Base-by-base conservation (phyloP, 2,329 filamentous ascomycete genomes). In the Hysterium pulicare region DNA sequence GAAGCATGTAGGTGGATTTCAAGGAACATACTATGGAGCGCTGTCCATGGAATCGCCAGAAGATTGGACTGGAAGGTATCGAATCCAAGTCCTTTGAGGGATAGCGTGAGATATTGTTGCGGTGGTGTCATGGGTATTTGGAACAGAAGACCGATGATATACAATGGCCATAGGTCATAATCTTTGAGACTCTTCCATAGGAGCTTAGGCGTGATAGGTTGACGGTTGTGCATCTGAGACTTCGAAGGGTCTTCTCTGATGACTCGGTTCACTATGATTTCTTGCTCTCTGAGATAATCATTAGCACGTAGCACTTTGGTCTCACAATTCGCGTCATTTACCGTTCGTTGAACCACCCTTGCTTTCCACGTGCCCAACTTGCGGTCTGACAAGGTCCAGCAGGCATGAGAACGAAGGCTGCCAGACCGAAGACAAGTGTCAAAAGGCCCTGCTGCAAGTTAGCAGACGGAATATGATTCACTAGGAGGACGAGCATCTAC, bases 321-420 rank as follows among this genome's bases (percentile, higher is more conserved):
- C n/a, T 30, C 10, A 26, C n/a, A n/a, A n/a, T n/a, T 40, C 15
- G 24, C 32, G 11, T n/a, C 16, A n/a, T 26, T 15, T 16, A 45
- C 33, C 44, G 28, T 31, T 41, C 38, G 2, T 33, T 51, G 41
- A 58, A 58, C 55, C 55, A 57, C 3, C 54, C 54, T 11, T 56
- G 76, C 45, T 60, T 59, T 9, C 61, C 57, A 21, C 60, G 50
- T 35, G 50, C 48, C 49, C 55, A 54, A 35, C 48, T 57, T 6
- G 55, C 49, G 2, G 62, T 67, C 35, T 64, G 56, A 20, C 42
- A 47, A 4, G 55, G 53, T 3, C 55, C 53, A 2, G 55, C 41
- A 7, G 55, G 53, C 46, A 59, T 54, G 1, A 53, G 45, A n/a
- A 54, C 41, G 23, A 46, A 51, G 2, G 56, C 42, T 3, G 44